Conservation (phyloP, 164 flowering plant species). For the Pachysandra terminalis region DNA sequence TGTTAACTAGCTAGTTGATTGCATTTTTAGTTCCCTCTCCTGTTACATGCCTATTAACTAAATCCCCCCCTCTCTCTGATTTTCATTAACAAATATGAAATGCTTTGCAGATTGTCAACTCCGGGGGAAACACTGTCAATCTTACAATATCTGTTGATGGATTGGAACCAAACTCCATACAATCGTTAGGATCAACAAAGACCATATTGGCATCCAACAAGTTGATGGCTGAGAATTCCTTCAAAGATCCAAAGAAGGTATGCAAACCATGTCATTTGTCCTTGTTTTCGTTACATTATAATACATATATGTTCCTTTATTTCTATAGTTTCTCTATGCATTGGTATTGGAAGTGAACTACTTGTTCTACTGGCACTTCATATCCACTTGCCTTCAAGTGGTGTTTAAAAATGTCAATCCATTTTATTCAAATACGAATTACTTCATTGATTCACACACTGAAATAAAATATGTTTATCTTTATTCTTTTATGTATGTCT, state of each 20-base stretch:
- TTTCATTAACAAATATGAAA: not conserved
- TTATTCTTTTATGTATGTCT: not conserved
- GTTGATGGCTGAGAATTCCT: constrained; percentile 83
- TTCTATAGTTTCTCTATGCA: no score
- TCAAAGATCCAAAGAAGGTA: constrained; percentile 66
- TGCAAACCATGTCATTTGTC: not conserved
- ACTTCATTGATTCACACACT: not conserved
- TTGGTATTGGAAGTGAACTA: not conserved
- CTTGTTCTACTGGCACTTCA: not conserved
- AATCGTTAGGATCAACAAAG: constrained; percentile 41
- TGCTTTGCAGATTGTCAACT: constrained; percentile 71
- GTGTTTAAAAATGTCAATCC: not conserved
- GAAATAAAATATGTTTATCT: not conserved
- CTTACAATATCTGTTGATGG: constrained; percentile 54
- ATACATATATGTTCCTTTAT: not conserved
- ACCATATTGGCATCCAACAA: constrained; percentile 54
- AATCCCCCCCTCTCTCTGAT: no score
- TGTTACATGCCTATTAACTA: no score
- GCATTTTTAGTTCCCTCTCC: no score
- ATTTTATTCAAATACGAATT: not conserved
- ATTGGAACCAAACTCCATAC: constrained; percentile 34
- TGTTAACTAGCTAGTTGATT: not conserved
- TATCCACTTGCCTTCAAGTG: not conserved
- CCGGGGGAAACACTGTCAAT: constrained; percentile 46
- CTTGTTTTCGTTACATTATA: not conserved